Evolutionary conservation across 441 rosid genomes (phyloP).

Genomic region (Rhodomyrtus psidioides): DNA sequence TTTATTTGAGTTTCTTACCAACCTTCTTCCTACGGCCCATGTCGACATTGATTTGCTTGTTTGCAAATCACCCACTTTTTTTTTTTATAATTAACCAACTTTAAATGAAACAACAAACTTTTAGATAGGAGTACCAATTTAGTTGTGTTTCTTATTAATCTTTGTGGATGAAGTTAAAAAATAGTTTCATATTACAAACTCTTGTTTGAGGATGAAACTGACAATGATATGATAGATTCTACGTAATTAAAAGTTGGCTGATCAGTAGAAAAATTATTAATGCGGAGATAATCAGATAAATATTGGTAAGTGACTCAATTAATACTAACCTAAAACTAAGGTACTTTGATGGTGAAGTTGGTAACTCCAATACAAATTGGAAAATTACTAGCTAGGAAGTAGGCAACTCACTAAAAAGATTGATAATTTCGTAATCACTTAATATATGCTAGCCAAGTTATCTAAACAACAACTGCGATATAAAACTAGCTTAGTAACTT

Average conservation of each 20-base stretch:
- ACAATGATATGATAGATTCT: background rate
- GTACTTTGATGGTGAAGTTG: background rate
- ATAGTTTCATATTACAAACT: background rate
- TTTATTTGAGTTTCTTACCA: background rate
- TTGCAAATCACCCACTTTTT: background rate
- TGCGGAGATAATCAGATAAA: background rate
- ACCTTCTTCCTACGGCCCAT: background rate
- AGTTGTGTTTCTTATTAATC: background rate
- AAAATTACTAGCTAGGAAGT: background rate
- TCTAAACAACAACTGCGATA: background rate
- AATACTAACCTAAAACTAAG: background rate
- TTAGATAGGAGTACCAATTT: background rate
- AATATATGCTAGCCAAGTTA: background rate
- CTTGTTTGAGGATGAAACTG: background rate
- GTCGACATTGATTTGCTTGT: background rate
- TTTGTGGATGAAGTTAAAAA: background rate
- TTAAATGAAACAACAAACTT: background rate
- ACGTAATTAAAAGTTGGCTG: background rate
- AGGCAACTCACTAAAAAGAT: background rate
- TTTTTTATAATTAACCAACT: background rate
- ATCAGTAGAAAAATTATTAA: background rate
- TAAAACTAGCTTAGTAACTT: background rate
- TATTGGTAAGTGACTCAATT: background rate
- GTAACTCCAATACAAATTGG: background rate
- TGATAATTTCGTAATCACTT: background rate